These are phyloP conservation scores for Quercus rubra DNA, from an alignment of 306 rosid genomes.

Conservation along the genomic window DNA sequence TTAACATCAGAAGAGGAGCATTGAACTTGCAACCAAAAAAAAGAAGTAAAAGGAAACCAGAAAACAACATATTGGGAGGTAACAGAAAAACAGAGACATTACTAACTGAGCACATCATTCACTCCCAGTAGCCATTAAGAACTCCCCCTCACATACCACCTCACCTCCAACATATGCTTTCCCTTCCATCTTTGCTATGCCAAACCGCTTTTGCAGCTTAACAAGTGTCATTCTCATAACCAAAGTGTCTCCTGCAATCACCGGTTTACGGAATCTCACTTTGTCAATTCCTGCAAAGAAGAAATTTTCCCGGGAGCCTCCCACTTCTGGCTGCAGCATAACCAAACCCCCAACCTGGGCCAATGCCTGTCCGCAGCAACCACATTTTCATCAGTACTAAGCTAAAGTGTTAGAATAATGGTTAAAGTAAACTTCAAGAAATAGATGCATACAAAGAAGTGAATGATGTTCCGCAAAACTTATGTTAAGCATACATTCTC, in stretches of 20 bases:
- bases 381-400: neutral
- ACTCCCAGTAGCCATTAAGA: slow-evolving; percentile 72
- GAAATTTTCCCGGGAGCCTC: slow-evolving; percentile 82
- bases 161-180: slow-evolving; percentile 95
- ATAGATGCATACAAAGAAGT: neutral
- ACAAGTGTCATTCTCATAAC: slow-evolving; percentile 89
- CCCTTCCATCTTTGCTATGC: slow-evolving; percentile 95
- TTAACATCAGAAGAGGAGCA: neutral
- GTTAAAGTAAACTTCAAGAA: neutral
- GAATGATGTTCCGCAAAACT: neutral
- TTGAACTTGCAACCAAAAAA: neutral
- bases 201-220: slow-evolving; percentile 85
- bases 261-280: slow-evolving; percentile 88
- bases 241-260: slow-evolving; percentile 89
- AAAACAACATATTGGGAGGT: neutral
- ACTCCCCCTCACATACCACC: slow-evolving; percentile 91
- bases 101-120: slow-evolving; percentile 12
- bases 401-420: neutral
- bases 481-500: neutral
- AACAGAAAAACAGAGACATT: neutral
- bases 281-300: slow-evolving; percentile 94
- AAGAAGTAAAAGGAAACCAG: neutral
- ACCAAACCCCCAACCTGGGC: slow-evolving; percentile 96
- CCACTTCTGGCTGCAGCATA: slow-evolving; percentile 93
- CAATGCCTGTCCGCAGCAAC: slow-evolving; percentile 64